Base-by-base conservation (phyloP, 2,329 filamentous ascomycete species). In the Curvularia sp. region DNA sequence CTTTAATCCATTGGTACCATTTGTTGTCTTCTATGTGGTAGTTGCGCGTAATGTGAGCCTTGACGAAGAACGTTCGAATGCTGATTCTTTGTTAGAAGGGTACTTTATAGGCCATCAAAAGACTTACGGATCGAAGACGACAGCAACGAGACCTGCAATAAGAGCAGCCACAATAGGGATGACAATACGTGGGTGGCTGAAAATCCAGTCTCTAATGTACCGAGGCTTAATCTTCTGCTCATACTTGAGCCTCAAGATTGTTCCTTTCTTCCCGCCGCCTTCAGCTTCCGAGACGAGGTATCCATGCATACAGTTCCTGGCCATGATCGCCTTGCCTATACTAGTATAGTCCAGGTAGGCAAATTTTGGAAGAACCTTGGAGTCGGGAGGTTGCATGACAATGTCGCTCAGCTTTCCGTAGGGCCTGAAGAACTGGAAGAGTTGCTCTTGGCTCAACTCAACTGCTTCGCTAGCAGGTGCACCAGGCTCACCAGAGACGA, bases 371-470 rank as follows among this genome's bases (percentile, higher is more conserved):
- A 90, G 71, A 1, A 92, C 82, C 76, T 97, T 97, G 10, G 93
- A 96, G 70, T 97, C 93, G 3, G 89, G 88, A 0, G 92, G 86
- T 72, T 97, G 92, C 0, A 89, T 85, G 2, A 86, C 83, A 58
- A 99, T 97, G 66, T 98, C 92, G 24, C 87, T 84, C 50, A 99
- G 87, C 75, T 96, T 97, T 24, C 95, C 95, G 76, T 96, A 99
- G 48, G 86, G 88, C 38, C 95, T 87, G 73, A 98, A 97, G 46
- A 97, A 82, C 39, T 88, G 89, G 78, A 96, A 98, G 0, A 98
- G 79, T 0, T 88, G 87, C 75, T 99, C 95, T 69, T 96, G 92
- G 0, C 90, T 92, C 18, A 98, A 79, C 67, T 97, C 93, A 6
- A 89, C 87, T 0, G 88, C 88, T 55, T 89, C 83, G 1, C 82